Percentiles rank a stretch among this genome's conserved stretches.
Conservation (phyloP, 192 early-diverging fungal genomes). For the Bifiguratus adelaidae region DNA sequence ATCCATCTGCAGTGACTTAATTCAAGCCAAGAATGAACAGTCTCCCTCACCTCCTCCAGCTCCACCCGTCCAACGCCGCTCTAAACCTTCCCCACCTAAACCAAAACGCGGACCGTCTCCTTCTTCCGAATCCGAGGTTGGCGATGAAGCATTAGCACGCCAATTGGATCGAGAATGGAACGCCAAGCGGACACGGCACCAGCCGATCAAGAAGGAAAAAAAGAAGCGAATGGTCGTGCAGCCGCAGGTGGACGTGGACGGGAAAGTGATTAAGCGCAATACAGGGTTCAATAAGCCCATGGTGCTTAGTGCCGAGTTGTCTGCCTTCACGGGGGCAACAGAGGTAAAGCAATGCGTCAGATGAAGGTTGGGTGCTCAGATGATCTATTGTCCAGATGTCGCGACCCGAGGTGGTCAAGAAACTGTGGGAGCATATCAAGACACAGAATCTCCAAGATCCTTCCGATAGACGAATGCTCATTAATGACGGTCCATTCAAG, state of each 20-base stretch:
- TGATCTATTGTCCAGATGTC: conserved; percentile 27
- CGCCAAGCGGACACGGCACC: not conserved
- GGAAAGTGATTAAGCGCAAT: conserved; percentile 21
- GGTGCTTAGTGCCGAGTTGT: conserved; percentile 26
- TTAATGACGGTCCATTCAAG: conserved; percentile 38
- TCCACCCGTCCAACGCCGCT: not conserved
- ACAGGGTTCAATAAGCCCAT: conserved; percentile 34
- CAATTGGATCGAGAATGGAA: conserved; percentile 1
- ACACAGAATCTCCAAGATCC: conserved; percentile 39
- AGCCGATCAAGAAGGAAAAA: conserved; percentile 9
- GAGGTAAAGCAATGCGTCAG: conserved; percentile 16
- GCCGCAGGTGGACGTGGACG: conserved; percentile 13
- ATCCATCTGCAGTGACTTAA: conserved; percentile 20
- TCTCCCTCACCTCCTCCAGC: not conserved
- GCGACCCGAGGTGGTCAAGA: conserved; percentile 46
- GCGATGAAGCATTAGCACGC: not conserved
- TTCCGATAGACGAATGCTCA: conserved; percentile 36
- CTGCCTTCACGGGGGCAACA: conserved; percentile 22
- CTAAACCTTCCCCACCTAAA: conserved; percentile 1
- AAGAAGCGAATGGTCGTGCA: conserved; percentile 9
- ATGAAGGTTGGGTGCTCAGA: not conserved
- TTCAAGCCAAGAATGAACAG: conserved; percentile 11
- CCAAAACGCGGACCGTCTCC: not conserved
- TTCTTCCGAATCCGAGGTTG: not conserved
- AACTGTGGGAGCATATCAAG: conserved; percentile 50